Conservation (phyloP, 2,329 filamentous ascomycete genomes). For the Sporothrix humicola region DNA sequence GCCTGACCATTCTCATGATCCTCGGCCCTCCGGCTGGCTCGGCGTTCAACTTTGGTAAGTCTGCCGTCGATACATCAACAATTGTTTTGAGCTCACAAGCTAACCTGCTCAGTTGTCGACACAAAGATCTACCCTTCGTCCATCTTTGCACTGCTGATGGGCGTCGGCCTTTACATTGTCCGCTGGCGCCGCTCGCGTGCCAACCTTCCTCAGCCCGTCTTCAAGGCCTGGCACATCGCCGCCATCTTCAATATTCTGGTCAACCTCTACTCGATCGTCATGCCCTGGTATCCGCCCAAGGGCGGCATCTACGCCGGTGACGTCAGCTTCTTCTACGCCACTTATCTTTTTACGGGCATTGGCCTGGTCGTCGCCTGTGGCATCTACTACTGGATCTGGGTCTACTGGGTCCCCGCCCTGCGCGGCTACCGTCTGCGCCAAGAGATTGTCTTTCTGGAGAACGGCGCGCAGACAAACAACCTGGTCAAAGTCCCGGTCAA, state of each 20-base stretch:
- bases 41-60: slow-evolving; percentile 65
- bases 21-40: slow-evolving; percentile 65
- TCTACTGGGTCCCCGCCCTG: slow-evolving; percentile 51
- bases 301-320: slow-evolving; percentile 65
- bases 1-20: slow-evolving; percentile 64
- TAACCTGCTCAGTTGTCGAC: slow-evolving; percentile 54
- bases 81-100: no score
- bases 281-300: slow-evolving; percentile 74
- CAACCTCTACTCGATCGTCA: slow-evolving; percentile 67
- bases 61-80: no score
- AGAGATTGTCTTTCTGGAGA: slow-evolving; percentile 53
- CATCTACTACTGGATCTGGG: slow-evolving; percentile 57
- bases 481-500: slow-evolving; percentile 54
- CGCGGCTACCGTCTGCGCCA: slow-evolving; percentile 55
- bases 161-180: slow-evolving; percentile 62
- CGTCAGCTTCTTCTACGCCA: slow-evolving; percentile 76
- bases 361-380: slow-evolving; percentile 56
- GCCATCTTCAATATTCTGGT: slow-evolving; percentile 65
- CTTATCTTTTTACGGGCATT: slow-evolving; percentile 69
- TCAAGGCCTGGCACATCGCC: slow-evolving; percentile 63
- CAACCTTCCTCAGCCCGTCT: slow-evolving; percentile 56
- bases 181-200: slow-evolving; percentile 59
- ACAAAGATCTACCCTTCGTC: slow-evolving; percentile 63
- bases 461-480: slow-evolving; percentile 53
- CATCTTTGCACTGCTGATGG: slow-evolving; percentile 63